Percentiles rank a stretch among this genome's conserved stretches.
Evolutionary conservation across 2,329 filamentous ascomycete species (phyloP).

Genomic region (Verticillium dahliae): DNA sequence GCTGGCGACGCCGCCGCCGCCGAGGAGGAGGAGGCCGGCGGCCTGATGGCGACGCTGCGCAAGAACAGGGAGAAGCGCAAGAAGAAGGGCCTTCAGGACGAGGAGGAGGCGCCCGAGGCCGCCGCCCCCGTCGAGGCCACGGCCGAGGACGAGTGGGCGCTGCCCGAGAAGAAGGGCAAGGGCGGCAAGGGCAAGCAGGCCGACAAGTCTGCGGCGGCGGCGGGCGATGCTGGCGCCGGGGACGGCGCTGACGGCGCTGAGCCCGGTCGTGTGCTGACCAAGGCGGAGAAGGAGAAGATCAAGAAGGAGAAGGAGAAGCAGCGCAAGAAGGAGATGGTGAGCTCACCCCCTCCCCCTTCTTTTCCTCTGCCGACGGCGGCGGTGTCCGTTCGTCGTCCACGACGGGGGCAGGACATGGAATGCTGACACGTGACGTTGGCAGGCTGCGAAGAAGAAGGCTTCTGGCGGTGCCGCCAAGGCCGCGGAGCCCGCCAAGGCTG

Average conservation of each 20-base stretch:
- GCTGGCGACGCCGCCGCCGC: slow-evolving; percentile 2
- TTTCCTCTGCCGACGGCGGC: neutral
- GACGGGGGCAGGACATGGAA: no score
- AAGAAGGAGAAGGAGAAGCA: slow-evolving; percentile 99
- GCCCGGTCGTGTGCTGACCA: slow-evolving; percentile 73
- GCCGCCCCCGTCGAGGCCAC: slow-evolving; percentile 72
- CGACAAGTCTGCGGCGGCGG: slow-evolving; percentile 28
- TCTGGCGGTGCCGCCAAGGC: slow-evolving; percentile 27
- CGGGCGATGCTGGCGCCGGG: slow-evolving; percentile 19
- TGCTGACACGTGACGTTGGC: neutral
- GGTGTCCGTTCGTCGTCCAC: no score
- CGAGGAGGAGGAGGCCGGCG: slow-evolving; percentile 54
- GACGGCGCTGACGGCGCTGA: slow-evolving; percentile 42
- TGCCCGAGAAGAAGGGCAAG: slow-evolving; percentile 71
- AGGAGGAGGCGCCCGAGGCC: slow-evolving; percentile 55
- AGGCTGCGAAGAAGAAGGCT: slow-evolving; percentile 80
- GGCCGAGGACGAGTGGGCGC: slow-evolving; percentile 78
- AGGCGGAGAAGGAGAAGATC: slow-evolving; percentile 96
- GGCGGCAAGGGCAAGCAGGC: slow-evolving; percentile 41
- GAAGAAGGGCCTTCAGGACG: slow-evolving; percentile 75
- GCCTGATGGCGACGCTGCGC: slow-evolving; percentile 71
- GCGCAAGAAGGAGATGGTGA: slow-evolving; percentile 93
- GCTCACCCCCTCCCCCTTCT: neutral
- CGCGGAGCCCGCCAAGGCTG: slow-evolving; percentile 48
- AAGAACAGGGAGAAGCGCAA: slow-evolving; percentile 83